These are phyloP conservation scores for Bauhinia variegata DNA, from an alignment of 306 rosid genomes.

Conservation along the genomic window DNA sequence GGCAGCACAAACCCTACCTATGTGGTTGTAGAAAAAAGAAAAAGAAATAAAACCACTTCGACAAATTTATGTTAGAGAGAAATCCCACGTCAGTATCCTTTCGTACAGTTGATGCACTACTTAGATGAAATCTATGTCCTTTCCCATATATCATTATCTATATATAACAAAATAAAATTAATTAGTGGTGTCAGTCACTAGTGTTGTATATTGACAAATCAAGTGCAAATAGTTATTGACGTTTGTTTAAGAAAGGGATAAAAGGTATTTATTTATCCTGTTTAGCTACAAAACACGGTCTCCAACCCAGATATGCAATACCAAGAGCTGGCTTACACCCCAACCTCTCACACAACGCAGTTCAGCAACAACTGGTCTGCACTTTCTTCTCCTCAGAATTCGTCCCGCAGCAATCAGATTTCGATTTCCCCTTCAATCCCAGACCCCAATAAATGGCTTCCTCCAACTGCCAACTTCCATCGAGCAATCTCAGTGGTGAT, in stretches of 20 bases:
- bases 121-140: conserved; percentile 12
- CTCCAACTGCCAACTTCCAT: conserved; percentile 45
- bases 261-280: not conserved
- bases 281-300: conserved; percentile 26
- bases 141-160: conserved; percentile 6
- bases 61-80: not conserved
- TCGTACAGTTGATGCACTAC: not conserved
- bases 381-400: conserved; percentile 39
- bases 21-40: conserved; percentile 15
- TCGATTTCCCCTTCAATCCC: not conserved
- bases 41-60: not conserved
- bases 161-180: conserved; percentile 18
- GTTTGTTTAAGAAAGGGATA: not conserved
- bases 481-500: not conserved
- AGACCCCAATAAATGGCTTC: conserved; percentile 42
- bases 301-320: conserved; percentile 47
- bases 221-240: no score
- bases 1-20: conserved; percentile 3
- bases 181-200: conserved; percentile 12
- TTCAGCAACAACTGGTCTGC: conserved; percentile 51
- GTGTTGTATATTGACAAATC: conserved; percentile 24
- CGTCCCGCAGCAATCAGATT: conserved; percentile 13
- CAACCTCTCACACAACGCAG: conserved; percentile 41
- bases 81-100: not conserved
- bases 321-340: conserved; percentile 49